These are phyloP conservation scores for Porpolomopsis calyptriformis DNA, from an alignment of 768 basidiomycete genomes.

Conservation along the genomic window DNA sequence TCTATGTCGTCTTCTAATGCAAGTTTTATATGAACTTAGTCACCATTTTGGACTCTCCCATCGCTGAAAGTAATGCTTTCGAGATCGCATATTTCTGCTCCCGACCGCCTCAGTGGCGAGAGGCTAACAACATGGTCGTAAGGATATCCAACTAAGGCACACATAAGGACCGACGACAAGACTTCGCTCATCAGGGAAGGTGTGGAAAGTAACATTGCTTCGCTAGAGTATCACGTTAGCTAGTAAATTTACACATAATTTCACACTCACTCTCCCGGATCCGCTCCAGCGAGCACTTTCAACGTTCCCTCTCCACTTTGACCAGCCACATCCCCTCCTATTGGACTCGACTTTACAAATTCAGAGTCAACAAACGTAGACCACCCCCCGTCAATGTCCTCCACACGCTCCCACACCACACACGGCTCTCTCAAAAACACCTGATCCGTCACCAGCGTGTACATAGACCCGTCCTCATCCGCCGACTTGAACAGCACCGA, in stretches of 20 bases:
- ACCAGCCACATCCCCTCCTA: slow-evolving; percentile 74
- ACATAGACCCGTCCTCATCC: slow-evolving; percentile 40
- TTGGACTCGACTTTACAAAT: slow-evolving; percentile 53
- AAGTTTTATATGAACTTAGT: too few species aligned
- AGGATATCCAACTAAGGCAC: too few species aligned
- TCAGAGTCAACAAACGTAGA: slow-evolving; percentile 70
- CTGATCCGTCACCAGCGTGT: slow-evolving; percentile 78
- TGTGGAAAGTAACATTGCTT: too few species aligned
- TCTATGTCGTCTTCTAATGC: too few species aligned
- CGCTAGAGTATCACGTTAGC: slow-evolving; percentile 28
- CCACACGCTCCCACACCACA: slow-evolving; percentile 85
- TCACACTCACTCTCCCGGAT: slow-evolving; percentile 61
- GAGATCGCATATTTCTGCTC: too few species aligned
- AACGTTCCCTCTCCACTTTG: slow-evolving; percentile 55
- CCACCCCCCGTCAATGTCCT: slow-evolving; percentile 74
- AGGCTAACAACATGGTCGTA: too few species aligned
- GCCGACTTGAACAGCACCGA: slow-evolving; percentile 68
- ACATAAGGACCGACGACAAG: too few species aligned
- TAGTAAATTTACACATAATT: too few species aligned
- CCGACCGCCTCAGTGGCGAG: too few species aligned
- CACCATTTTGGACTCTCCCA: too few species aligned
- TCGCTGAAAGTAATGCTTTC: too few species aligned
- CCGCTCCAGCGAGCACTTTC: slow-evolving; percentile 37
- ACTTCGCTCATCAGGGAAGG: too few species aligned
- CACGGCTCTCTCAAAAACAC: slow-evolving; percentile 67